Percentiles rank a stretch among this genome's conserved stretches.
phyloP scores from a whole-genome alignment of 2,329 filamentous ascomycete genomes.

The Ambrosiella beaveri region DNA sequence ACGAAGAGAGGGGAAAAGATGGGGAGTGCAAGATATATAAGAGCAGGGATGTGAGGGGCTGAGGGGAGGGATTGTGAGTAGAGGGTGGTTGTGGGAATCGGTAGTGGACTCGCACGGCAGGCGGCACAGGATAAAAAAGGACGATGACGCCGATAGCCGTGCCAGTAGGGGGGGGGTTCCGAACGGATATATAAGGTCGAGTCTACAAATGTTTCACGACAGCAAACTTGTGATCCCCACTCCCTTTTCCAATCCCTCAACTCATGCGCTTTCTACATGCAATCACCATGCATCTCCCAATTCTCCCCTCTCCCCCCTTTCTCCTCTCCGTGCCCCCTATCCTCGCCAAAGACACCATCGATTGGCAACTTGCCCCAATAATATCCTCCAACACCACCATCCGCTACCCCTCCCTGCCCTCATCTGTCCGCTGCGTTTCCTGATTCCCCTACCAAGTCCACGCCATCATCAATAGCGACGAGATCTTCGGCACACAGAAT shows the following conservation, averaged over 20 bases:
- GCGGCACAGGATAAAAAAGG: too few relatives aligned
- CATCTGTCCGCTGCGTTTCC: conserved; percentile 2
- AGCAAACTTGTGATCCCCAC: too few relatives aligned
- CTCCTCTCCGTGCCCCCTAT: neutral
- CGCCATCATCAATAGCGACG: conserved; percentile 12
- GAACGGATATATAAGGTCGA: too few relatives aligned
- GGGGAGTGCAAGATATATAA: neutral
- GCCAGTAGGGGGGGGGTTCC: too few relatives aligned
- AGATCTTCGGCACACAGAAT: conserved; percentile 8
- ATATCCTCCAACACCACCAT: conserved; percentile 1
- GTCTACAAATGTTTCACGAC: too few relatives aligned
- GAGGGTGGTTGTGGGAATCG: too few relatives aligned
- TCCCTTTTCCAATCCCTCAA: too few relatives aligned
- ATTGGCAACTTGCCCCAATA: neutral
- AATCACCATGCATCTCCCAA: neutral
- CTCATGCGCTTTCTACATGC: too few relatives aligned
- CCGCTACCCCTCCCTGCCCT: neutral
- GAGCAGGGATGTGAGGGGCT: too few relatives aligned
- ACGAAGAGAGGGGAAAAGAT: neutral
- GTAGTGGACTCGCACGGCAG: too few relatives aligned
- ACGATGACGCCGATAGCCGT: too few relatives aligned
- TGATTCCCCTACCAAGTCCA: conserved; percentile 5
- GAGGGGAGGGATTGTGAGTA: too few relatives aligned
- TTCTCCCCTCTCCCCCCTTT: neutral
- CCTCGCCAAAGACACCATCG: neutral